Evolutionary conservation across 768 basidiomycete genomes (phyloP).

Genomic region (Goffeauzyma gilvescens): DNA sequence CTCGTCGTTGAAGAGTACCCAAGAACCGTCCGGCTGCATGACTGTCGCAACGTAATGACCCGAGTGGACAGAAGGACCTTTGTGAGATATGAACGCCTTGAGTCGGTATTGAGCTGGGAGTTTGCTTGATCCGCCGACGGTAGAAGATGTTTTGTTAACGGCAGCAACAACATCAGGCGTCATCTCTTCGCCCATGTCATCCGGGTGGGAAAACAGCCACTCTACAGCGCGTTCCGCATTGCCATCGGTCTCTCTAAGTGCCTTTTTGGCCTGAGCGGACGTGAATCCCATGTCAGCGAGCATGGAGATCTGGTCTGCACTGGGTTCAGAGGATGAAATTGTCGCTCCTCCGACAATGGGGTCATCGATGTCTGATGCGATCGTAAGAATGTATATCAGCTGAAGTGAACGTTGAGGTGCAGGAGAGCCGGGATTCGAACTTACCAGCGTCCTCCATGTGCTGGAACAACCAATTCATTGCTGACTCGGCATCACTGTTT

Average conservation of each 20-base stretch:
- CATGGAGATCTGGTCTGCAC: constrained; percentile 50
- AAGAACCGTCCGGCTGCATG: constrained; percentile 40
- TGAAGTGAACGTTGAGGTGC: background rate
- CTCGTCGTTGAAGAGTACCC: constrained; percentile 92
- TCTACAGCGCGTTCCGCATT: constrained; percentile 74
- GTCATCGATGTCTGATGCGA: constrained; percentile 58
- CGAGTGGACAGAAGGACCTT: constrained; percentile 84
- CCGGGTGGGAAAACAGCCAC: constrained; percentile 88
- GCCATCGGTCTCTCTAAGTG: constrained; percentile 58
- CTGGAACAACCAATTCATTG: constrained; percentile 87
- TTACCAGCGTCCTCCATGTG: constrained; percentile 88
- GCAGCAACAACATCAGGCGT: constrained; percentile 18
- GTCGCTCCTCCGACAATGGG: constrained; percentile 39
- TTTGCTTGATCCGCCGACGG: constrained; percentile 38
- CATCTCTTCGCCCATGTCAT: constrained; percentile 50
- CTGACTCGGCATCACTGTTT: constrained; percentile 46
- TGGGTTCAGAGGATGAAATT: constrained; percentile 39
- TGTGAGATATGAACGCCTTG: constrained; percentile 92
- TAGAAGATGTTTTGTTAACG: constrained; percentile 19
- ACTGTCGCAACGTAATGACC: constrained; percentile 31
- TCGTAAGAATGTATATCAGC: background rate
- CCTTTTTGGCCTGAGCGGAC: constrained; percentile 59
- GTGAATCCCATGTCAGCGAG: constrained; percentile 89
- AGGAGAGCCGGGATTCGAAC: constrained; percentile 17
- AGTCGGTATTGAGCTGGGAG: constrained; percentile 63